These are phyloP conservation scores for Peronosclerospora sorghi DNA, from an alignment of 352 stramenopile genomes.

Conservation along the genomic window DNA sequence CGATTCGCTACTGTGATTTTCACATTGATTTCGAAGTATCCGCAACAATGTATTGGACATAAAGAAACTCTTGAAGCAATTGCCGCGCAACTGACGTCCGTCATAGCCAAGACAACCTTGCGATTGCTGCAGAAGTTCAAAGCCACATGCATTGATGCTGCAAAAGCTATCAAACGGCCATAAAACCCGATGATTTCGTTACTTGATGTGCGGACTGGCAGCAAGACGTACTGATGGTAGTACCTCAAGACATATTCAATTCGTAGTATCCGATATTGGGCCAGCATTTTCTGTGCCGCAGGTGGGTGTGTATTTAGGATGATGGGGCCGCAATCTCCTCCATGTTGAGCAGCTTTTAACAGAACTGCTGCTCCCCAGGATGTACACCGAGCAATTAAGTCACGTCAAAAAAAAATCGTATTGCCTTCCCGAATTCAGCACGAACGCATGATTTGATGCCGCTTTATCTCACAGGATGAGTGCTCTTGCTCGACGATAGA, in stretches of 20 bases:
- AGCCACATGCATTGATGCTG: constrained; percentile 6
- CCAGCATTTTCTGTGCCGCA: constrained; percentile 27
- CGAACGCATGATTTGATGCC: constrained; percentile 68
- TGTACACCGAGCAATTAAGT: constrained; percentile 83
- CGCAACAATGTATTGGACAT: constrained; percentile 32
- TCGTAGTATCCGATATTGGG: constrained; percentile 56
- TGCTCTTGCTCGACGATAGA: constrained; percentile 45
- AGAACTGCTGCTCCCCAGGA: constrained; percentile 73
- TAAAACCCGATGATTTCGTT: neutral
- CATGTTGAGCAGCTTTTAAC: constrained; percentile 37
- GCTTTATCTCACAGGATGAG: constrained; percentile 83
- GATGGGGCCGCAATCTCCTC: constrained; percentile 42
- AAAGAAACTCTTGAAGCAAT: constrained; percentile 37
- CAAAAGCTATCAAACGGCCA: neutral
- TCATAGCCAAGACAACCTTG: constrained; percentile 57
- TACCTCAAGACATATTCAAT: constrained; percentile 39
- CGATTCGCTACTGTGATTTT: constrained; percentile 60
- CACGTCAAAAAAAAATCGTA: constrained; percentile 86
- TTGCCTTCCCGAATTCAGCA: constrained; percentile 87
- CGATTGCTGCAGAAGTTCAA: constrained; percentile 63
- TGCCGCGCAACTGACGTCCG: constrained; percentile 29
- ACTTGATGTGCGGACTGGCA: neutral
- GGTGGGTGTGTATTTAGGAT: constrained; percentile 48
- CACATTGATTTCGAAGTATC: constrained; percentile 51
- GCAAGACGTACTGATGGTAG: no score